A percentile compares a stretch with the other conserved stretches of the same genome.
phyloP scores from a whole-genome alignment of 768 basidiomycete genomes.

The Hericium coralloides region DNA sequence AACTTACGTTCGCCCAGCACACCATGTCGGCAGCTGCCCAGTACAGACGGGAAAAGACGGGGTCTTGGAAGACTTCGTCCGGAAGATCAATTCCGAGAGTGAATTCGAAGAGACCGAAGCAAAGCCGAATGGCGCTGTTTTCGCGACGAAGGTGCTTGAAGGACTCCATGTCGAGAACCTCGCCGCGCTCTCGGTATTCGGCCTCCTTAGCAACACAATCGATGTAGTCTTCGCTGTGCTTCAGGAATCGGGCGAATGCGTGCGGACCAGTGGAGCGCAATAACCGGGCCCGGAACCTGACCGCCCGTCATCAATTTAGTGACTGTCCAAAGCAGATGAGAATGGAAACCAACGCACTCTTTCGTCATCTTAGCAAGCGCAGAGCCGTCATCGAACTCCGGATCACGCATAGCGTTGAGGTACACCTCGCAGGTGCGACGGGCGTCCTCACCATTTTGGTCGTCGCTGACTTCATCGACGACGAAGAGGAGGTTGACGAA shows the following conservation, averaged over 20 bases:
- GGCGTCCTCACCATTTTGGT: conserved; percentile 52
- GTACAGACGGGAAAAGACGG: conserved; percentile 45
- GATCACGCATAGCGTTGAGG: conserved; percentile 45
- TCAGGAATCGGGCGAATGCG: conserved; percentile 41
- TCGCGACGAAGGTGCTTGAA: conserved; percentile 56
- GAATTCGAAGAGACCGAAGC: conserved; percentile 59
- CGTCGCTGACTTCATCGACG: conserved; percentile 63
- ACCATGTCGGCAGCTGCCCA: conserved; percentile 60
- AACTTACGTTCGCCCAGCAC: conserved; percentile 62
- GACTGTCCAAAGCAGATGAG: neutral
- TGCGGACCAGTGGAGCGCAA: conserved; percentile 34
- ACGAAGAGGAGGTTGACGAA: conserved; percentile 48
- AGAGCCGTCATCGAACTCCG: conserved; percentile 49
- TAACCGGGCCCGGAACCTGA: conserved; percentile 52
- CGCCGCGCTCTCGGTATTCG: conserved; percentile 49
- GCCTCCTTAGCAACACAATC: conserved; percentile 53
- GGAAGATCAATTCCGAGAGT: conserved; percentile 57
- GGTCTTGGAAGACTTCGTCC: conserved; percentile 50
- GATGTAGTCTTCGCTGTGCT: conserved; percentile 49
- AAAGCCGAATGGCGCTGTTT: conserved; percentile 61
- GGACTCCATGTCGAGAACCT: conserved; percentile 44
- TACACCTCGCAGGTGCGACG: conserved; percentile 45
- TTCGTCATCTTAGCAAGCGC: conserved; percentile 52
- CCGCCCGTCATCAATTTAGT: neutral
- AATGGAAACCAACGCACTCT: conserved; percentile 35